phyloP scores from a whole-genome alignment of 805 yeast genomes.

The Lachancea meyersii region DNA sequence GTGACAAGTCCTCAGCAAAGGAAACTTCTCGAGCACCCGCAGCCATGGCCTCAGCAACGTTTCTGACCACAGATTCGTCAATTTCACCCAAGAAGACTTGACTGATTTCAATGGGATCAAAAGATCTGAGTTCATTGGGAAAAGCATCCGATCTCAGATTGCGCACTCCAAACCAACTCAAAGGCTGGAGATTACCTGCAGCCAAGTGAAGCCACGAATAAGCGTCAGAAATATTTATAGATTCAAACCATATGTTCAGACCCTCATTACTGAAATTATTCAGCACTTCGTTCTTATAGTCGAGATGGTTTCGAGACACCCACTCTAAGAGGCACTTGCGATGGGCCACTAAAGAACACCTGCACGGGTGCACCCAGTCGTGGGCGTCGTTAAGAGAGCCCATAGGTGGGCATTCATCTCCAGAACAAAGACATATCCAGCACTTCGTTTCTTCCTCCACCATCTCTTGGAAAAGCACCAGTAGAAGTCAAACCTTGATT shows the following conservation, averaged over 20 bases:
- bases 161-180: neutral
- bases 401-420: conserved; percentile 13
- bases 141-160: neutral
- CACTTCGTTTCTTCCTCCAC: conserved; percentile 8
- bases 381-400: conserved; percentile 29
- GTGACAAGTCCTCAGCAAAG: neutral
- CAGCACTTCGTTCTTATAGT: conserved; percentile 5
- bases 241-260: conserved; percentile 3
- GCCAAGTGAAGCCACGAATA: conserved; percentile 5
- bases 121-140: neutral
- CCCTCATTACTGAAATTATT: neutral
- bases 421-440: conserved; percentile 18
- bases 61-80: neutral
- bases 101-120: conserved; percentile 6
- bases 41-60: conserved; percentile 7
- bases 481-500: neutral
- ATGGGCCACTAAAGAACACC: conserved; percentile 42
- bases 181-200: conserved; percentile 1
- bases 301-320: conserved; percentile 7
- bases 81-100: conserved; percentile 3
- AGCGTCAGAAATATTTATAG: conserved; percentile 7
- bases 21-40: conserved; percentile 6
- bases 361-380: conserved; percentile 39
- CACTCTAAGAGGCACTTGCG: conserved; percentile 34
- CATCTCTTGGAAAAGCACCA: neutral